Conservation (phyloP, 345 rosid species). For the Adansonia digitata region DNA sequence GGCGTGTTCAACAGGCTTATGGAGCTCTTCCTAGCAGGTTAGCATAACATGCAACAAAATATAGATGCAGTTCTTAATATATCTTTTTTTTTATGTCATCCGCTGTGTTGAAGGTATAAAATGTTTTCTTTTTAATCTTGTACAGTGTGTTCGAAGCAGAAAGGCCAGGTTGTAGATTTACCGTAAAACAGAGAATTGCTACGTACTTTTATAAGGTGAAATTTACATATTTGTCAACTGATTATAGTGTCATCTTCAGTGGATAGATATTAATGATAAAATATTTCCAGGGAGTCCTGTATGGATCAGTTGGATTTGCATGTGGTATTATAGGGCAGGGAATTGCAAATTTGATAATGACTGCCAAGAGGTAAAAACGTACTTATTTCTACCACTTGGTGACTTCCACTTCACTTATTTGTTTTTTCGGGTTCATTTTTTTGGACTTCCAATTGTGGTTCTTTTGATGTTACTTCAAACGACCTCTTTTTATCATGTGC, state of each 20-base stretch:
- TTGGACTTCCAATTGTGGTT: neutral
- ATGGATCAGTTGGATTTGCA: conserved; percentile 85
- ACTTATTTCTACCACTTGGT: neutral
- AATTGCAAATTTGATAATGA: conserved; percentile 88
- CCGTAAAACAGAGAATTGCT: conserved; percentile 62
- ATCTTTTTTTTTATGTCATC: neutral
- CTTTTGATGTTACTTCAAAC: neutral
- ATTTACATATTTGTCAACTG: neutral
- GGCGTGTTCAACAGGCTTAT: conserved; percentile 60
- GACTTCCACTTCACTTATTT: neutral
- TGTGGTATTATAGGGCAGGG: conserved; percentile 96
- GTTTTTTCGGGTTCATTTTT: neutral
- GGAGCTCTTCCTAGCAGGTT: conserved; percentile 95
- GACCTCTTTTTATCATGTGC: neutral
- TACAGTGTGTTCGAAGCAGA: conserved; percentile 82
- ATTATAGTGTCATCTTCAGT: neutral
- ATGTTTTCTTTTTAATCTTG: conserved; percentile 7
- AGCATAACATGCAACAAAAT: neutral
- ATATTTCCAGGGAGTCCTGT: conserved; percentile 64
- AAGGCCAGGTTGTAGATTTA: conserved; percentile 72
- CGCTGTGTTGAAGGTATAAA: neutral
- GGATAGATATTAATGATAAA: neutral
- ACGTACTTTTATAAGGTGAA: conserved; percentile 72
- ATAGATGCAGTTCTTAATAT: neutral
- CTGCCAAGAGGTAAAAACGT: conserved; percentile 64